phyloP scores from a whole-genome alignment of 106 monocot species.

The Narthecium ossifragum region DNA sequence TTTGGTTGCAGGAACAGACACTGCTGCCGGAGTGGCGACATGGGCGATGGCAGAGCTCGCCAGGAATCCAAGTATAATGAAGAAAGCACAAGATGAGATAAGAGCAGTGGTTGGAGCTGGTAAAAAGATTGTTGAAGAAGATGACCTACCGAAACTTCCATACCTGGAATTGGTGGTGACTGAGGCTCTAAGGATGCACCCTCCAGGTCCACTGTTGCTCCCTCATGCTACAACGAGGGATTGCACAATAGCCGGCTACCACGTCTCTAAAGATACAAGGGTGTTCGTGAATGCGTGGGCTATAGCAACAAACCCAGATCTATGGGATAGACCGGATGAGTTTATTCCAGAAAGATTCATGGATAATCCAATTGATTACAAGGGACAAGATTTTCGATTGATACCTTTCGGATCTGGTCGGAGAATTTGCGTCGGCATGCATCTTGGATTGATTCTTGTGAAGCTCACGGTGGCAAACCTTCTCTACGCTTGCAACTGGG shows the following conservation, averaged over 20 bases:
- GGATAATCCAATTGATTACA: neutral
- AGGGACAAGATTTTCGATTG: neutral
- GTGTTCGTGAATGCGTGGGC: neutral
- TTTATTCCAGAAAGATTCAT: neutral
- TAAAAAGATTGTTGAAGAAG: neutral
- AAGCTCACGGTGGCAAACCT: too few relatives aligned
- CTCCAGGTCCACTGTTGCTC: neutral
- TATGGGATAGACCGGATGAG: neutral
- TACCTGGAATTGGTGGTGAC: neutral
- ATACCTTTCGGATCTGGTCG: slow-evolving; percentile 2
- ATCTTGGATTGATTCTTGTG: too few relatives aligned
- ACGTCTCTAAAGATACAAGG: neutral
- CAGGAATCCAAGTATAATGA: too few relatives aligned
- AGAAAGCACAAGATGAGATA: too few relatives aligned
- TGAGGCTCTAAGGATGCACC: neutral
- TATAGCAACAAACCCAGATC: neutral
- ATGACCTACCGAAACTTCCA: neutral
- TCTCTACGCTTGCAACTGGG: too few relatives aligned
- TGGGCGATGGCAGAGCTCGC: too few relatives aligned
- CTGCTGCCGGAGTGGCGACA: too few relatives aligned
- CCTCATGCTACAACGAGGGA: neutral
- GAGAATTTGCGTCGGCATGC: neutral
- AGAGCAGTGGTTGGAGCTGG: too few relatives aligned
- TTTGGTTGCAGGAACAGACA: too few relatives aligned
- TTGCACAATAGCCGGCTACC: neutral